phyloP scores from a whole-genome alignment of 2,329 filamentous ascomycete genomes.

The Sporothrix brunneoviolacea region DNA sequence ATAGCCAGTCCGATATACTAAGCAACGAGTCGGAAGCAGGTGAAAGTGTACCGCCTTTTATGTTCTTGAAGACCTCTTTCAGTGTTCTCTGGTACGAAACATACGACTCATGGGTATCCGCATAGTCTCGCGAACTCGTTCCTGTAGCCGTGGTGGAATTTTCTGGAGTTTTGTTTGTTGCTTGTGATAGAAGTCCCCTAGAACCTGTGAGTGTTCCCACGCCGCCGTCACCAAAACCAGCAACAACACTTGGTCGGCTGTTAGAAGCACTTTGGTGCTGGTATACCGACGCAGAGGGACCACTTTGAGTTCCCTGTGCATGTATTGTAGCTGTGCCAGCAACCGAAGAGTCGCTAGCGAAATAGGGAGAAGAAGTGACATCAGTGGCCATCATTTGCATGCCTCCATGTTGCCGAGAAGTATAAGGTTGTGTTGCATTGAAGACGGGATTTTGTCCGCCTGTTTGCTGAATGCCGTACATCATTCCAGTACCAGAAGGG shows the following conservation, averaged over 20 bases:
- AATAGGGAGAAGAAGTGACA: constrained; percentile 70
- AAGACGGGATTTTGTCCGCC: constrained; percentile 57
- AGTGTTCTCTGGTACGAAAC: constrained; percentile 56
- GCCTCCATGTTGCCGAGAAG: constrained; percentile 66
- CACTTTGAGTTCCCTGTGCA: constrained; percentile 39
- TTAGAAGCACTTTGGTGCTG: constrained; percentile 56
- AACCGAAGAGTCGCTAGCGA: constrained; percentile 57
- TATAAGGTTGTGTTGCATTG: constrained; percentile 69
- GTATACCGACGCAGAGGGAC: constrained; percentile 55
- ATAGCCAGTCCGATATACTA: constrained; percentile 48
- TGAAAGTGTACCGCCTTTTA: constrained; percentile 47
- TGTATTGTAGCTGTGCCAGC: constrained; percentile 50
- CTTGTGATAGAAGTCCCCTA: constrained; percentile 37
- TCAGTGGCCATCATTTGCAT: constrained; percentile 65
- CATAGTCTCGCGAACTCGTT: constrained; percentile 8
- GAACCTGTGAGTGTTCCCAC: constrained; percentile 22
- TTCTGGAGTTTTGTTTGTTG: constrained; percentile 13
- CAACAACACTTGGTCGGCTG: constrained; percentile 49
- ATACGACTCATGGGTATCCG: constrained; percentile 56
- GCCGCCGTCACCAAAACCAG: constrained; percentile 43
- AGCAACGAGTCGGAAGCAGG: constrained; percentile 47
- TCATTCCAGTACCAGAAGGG: constrained; percentile 57
- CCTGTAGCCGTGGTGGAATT: not conserved
- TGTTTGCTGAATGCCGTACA: constrained; percentile 71
- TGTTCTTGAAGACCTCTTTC: constrained; percentile 63